These are phyloP conservation scores for Populus pruinosa DNA, from an alignment of 345 rosid genomes.

Conservation along the genomic window DNA sequence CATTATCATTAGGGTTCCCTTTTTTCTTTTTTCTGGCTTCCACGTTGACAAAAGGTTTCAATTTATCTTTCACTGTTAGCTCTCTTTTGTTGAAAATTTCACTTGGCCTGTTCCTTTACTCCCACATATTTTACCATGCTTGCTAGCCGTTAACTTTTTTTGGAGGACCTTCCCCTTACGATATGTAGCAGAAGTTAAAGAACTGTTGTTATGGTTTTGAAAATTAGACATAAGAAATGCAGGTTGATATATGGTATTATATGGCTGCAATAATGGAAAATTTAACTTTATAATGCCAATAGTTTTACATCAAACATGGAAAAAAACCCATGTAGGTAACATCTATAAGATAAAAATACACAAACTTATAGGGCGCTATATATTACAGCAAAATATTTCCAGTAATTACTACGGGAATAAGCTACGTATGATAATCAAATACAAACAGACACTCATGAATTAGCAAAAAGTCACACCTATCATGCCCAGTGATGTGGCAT, in stretches of 20 bases:
- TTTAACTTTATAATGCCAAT: background rate
- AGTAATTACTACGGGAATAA: background rate
- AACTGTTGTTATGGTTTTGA: no score
- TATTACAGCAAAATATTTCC: conserved; percentile 14
- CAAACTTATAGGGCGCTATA: conserved; percentile 7
- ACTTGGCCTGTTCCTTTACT: background rate
- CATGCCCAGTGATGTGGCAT: background rate
- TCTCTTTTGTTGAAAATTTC: background rate
- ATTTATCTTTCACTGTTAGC: background rate
- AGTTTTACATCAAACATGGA: background rate
- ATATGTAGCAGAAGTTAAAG: background rate
- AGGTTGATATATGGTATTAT: background rate
- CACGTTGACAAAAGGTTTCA: background rate
- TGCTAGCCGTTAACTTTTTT: background rate
- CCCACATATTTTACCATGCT: background rate
- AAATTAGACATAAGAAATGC: background rate
- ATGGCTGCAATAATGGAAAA: background rate
- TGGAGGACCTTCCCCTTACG: background rate
- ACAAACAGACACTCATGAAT: conserved; percentile 19
- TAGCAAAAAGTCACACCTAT: conserved; percentile 18
- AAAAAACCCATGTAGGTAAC: background rate
- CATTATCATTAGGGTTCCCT: background rate
- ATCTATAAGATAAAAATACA: background rate
- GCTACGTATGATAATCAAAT: conserved; percentile 3
- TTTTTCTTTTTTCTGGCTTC: background rate